Evolutionary conservation across 1,284 basidiomycete species (phyloP).

Genomic region (Peniophora sp.): DNA sequence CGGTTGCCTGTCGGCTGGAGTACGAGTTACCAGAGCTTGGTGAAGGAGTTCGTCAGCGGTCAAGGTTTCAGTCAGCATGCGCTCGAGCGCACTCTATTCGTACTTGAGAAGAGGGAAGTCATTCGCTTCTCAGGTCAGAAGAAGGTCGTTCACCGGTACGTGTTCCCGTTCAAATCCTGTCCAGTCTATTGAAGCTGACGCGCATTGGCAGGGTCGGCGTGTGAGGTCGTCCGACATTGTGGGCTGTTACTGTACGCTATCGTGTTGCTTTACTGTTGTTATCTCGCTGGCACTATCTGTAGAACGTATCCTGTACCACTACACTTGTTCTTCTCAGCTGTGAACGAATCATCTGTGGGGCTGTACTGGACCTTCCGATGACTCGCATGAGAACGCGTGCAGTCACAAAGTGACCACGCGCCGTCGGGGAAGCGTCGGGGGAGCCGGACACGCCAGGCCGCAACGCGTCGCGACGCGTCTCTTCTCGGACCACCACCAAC

Average conservation of each 20-base stretch:
- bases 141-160: slow-evolving; percentile 19
- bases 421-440: no score
- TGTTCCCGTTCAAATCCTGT: not conserved
- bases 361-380: no score
- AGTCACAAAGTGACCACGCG: no score
- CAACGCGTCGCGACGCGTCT: no score
- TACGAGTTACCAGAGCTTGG: slow-evolving; percentile 89
- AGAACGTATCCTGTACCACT: no score
- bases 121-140: slow-evolving; percentile 78
- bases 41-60: slow-evolving; percentile 92
- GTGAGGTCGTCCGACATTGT: slow-evolving; percentile 3
- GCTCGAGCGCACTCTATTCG: slow-evolving; percentile 85
- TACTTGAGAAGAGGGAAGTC: slow-evolving; percentile 94
- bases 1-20: slow-evolving; percentile 95
- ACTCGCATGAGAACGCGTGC: no score
- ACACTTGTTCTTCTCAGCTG: no score
- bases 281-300: no score
- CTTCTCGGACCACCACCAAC: no score
- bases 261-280: slow-evolving; percentile 7
- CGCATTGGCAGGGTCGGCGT: slow-evolving; percentile 13
- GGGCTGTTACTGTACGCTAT: not conserved
- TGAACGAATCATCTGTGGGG: no score
- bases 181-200: not conserved
- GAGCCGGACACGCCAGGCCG: no score
- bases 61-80: slow-evolving; percentile 91